These are phyloP conservation scores for Fusarium oxysporum DNA, from an alignment of 2,329 filamentous ascomycete species.

Conservation along the genomic window DNA sequence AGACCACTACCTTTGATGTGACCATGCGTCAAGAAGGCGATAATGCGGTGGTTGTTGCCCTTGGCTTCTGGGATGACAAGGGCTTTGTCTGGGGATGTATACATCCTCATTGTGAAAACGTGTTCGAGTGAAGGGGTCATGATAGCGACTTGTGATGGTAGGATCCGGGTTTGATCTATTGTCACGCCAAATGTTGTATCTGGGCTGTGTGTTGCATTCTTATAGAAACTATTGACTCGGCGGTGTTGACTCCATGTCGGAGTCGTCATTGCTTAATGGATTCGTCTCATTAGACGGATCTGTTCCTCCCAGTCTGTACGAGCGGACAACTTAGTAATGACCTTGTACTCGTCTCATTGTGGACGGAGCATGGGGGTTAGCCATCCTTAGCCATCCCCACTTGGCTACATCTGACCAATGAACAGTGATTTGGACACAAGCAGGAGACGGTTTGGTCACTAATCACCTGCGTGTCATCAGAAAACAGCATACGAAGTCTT, in stretches of 20 bases:
- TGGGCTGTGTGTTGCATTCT: too few species aligned
- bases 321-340: neutral
- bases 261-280: neutral
- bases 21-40: constrained; percentile 5
- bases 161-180: too few species aligned
- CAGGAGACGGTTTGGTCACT: neutral
- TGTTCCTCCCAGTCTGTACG: neutral
- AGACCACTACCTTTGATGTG: neutral
- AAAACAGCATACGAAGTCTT: neutral
- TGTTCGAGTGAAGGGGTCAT: constrained; percentile 5
- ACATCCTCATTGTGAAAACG: constrained; percentile 5
- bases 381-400: neutral
- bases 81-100: neutral
- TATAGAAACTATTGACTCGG: too few species aligned
- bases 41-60: neutral
- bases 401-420: neutral
- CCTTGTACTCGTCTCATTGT: fast-evolving
- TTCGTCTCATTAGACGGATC: neutral
- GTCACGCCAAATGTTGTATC: too few species aligned
- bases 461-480: neutral
- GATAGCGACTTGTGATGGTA: fast-evolving
- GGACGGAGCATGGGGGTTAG: too few species aligned
- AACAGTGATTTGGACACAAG: fast-evolving
- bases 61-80: constrained; percentile 2
- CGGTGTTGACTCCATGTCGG: too few species aligned